phyloP scores from a whole-genome alignment of 2,329 filamentous ascomycete species.

The Xylariaceae sp. region DNA sequence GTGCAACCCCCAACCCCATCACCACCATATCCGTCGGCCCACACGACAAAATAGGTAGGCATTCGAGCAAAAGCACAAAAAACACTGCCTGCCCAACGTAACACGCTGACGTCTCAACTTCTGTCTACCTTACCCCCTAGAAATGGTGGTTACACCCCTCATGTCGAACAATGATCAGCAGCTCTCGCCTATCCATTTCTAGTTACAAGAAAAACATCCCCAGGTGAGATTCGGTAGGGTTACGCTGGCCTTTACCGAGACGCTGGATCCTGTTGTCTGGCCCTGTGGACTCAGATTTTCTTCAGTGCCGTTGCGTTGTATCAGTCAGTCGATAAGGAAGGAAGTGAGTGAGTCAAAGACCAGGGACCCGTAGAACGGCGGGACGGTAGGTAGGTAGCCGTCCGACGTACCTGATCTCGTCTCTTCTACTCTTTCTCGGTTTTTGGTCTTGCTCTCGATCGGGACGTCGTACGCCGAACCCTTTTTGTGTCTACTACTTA shows the following conservation, averaged over 20 bases:
- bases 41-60: slow-evolving; percentile 9
- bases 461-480: slow-evolving; percentile 23
- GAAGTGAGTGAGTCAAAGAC: background rate
- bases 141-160: slow-evolving; percentile 5
- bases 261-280: slow-evolving; percentile 17
- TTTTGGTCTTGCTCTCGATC: slow-evolving; percentile 24
- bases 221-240: slow-evolving; percentile 4
- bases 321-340: too few species aligned
- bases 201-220: too few species aligned
- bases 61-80: slow-evolving; percentile 3
- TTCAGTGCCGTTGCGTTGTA: slow-evolving; percentile 1
- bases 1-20: background rate
- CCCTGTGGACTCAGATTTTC: slow-evolving; percentile 7
- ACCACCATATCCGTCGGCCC: background rate
- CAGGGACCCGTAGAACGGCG: slow-evolving; percentile 9
- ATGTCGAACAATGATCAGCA: background rate
- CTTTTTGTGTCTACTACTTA: background rate
- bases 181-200: slow-evolving; percentile 8
- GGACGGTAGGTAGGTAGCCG: slow-evolving; percentile 23
- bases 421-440: slow-evolving; percentile 24
- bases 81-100: slow-evolving; percentile 6
- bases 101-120: slow-evolving; percentile 9
- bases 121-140: background rate
- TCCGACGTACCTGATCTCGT: slow-evolving; percentile 33
- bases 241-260: slow-evolving; percentile 12